These are phyloP conservation scores for Coemansia sp. DNA, from an alignment of 192 early-diverging fungal species.

Conservation along the genomic window DNA sequence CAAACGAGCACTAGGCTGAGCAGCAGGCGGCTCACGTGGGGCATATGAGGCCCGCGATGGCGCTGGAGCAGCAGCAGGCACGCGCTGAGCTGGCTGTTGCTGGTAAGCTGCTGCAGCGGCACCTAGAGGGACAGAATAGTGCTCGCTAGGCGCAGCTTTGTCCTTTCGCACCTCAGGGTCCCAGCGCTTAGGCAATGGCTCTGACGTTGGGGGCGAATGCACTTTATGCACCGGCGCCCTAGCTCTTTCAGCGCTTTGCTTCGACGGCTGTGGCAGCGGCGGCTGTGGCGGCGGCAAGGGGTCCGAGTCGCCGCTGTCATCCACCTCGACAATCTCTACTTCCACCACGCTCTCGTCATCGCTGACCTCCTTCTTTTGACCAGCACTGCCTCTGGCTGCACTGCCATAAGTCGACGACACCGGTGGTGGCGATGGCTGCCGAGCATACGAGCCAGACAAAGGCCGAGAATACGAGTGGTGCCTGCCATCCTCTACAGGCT, in stretches of 20 bases:
- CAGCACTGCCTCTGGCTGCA: background rate
- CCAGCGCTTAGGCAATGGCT: slow-evolving; percentile 19
- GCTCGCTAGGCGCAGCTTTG: background rate
- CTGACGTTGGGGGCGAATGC: background rate
- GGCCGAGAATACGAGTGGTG: background rate
- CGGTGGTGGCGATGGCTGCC: slow-evolving; percentile 5
- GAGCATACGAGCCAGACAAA: slow-evolving; percentile 7
- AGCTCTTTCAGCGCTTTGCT: background rate
- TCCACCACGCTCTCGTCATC: slow-evolving; percentile 37
- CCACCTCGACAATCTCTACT: slow-evolving; percentile 43
- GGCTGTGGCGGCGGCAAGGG: background rate
- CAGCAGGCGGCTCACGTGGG: slow-evolving; percentile 8
- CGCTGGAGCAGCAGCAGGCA: background rate
- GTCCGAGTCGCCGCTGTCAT: slow-evolving; percentile 21
- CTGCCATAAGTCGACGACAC: slow-evolving; percentile 10
- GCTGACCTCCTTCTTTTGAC: background rate
- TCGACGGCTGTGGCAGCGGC: background rate
- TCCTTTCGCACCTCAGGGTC: background rate
- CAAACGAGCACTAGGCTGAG: background rate
- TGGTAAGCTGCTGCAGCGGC: background rate
- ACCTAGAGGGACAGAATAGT: background rate
- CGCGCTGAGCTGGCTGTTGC: background rate
- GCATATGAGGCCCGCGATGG: background rate
- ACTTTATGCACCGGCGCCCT: slow-evolving; percentile 7
- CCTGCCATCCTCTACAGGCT: slow-evolving; percentile 13